Evolutionary conservation across 306 rosid species (phyloP), one percentile per base, ranked within the genome.

Genomic region (Canavalia ensiformis): DNA sequence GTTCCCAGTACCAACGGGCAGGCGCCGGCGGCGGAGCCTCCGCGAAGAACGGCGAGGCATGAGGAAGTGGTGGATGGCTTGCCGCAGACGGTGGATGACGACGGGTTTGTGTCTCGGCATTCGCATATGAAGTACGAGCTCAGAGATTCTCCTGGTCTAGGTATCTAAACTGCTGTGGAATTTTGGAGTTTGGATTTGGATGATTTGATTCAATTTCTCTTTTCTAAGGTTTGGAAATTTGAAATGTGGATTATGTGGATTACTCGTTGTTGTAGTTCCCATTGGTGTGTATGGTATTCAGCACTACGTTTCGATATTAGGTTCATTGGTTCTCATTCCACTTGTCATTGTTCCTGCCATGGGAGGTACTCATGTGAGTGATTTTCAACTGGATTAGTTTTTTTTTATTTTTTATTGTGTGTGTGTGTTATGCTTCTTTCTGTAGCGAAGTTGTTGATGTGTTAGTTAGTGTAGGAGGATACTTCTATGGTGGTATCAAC

Each of bases 321-420:
- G 97, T 80, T 96, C 99, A 33, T 74, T 96, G 88, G 79, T 96
- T 89, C 96, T 96, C 35, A 79, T 90, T 68, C 99, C 99, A 33
- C 98, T 96, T 47, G 94, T 93, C 65, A 89, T 93, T 34, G 99
- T 90, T 83, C 98, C 99, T 8, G 98, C 99, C n/a, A 96, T 96
- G 99, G 99, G 99, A 84, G 99, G 99, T 75, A 84, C 88, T 86
- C 82, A 89, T 39, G 99, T 96, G 88, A 93, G 99, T 90, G 76
- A 12, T 67, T 78, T 84, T 65, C 8, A 0, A 55, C n/a, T n/a
- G 13, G 46, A 13, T 83, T 30, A 3, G 54, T 62, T 52, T n/a
- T 69, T 64, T 74, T 29, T 37, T n/a, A 29, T 59, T 51, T 5
- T 25, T 0, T 39, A 41, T 69, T 46, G 65, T 60, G 41, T 60